Percentiles rank a stretch among this genome's conserved stretches.
These are phyloP conservation scores for Spathaspora sp. DNA, from an alignment of 1,139 yeast genomes.

Conservation along the genomic window DNA sequence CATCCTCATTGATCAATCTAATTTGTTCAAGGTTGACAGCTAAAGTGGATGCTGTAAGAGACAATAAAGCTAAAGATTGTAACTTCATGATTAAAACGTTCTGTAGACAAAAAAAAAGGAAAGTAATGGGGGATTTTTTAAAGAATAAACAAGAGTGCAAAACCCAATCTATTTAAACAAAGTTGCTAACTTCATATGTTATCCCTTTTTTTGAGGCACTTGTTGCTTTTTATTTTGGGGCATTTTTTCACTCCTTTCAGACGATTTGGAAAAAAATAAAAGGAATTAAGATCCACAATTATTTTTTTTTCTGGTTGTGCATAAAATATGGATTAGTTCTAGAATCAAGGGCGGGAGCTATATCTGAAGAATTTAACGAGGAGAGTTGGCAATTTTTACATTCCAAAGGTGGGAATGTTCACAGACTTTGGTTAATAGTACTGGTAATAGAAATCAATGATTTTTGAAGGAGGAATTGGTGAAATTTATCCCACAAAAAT, in stretches of 20 bases:
- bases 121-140: background rate
- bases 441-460: no score
- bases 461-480: no score
- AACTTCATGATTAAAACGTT: constrained; percentile 10
- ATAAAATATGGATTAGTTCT: background rate
- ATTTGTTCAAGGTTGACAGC: constrained; percentile 16
- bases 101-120: background rate
- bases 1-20: constrained; percentile 15
- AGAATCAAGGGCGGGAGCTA: background rate
- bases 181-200: background rate
- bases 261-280: background rate
- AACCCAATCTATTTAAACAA: background rate
- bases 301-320: background rate
- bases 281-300: background rate
- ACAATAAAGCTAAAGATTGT: constrained; percentile 11
- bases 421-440: no score
- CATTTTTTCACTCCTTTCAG: constrained; percentile 1
- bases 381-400: no score
- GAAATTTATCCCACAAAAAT: background rate
- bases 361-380: no score
- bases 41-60: constrained; percentile 15
- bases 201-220: no score
- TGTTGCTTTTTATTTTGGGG: background rate
- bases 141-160: background rate
- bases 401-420: no score